A percentile compares a stretch with the other conserved stretches of the same genome.
These are phyloP conservation scores for Backusella australiensis DNA, from an alignment of 192 early-diverging fungal genomes.

Conservation along the genomic window DNA sequence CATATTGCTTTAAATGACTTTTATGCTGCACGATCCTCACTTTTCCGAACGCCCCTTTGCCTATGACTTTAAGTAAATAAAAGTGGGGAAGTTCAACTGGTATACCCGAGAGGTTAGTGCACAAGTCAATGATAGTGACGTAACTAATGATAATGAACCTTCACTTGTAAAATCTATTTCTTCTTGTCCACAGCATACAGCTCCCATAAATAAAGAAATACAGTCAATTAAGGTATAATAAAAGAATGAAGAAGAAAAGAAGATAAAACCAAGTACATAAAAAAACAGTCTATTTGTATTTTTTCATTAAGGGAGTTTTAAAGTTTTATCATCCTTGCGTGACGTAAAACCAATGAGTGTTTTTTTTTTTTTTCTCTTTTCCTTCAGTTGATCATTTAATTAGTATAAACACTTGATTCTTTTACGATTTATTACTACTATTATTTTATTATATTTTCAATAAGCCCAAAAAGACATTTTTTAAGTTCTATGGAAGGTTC, in stretches of 20 bases:
- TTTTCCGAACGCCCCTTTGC: constrained; percentile 96
- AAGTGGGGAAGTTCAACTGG: constrained; percentile 69
- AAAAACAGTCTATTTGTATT: not conserved
- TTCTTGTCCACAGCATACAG: constrained; percentile 56
- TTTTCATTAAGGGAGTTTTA: not conserved
- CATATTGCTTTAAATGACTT: constrained; percentile 71
- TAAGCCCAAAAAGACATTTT: not conserved
- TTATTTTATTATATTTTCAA: constrained; percentile 7
- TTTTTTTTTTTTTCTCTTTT: not conserved
- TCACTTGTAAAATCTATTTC: constrained; percentile 70
- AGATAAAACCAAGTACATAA: not conserved
- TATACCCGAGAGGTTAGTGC: not conserved
- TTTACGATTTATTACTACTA: not conserved
- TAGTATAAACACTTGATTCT: not conserved
- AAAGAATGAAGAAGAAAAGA: constrained; percentile 2
- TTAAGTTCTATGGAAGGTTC: constrained; percentile 32
- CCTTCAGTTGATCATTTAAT: not conserved
- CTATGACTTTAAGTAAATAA: constrained; percentile 84
- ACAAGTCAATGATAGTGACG: not conserved
- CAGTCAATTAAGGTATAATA: not conserved
- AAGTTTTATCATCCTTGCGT: not conserved
- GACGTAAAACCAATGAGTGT: not conserved
- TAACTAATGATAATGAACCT: constrained; percentile 41
- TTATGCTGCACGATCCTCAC: constrained; percentile 93
- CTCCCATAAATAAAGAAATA: constrained; percentile 38